Evolutionary conservation across 1,139 yeast genomes (phyloP), one percentile per base, ranked within the genome.

Genomic region (Petasospora fabianii): DNA sequence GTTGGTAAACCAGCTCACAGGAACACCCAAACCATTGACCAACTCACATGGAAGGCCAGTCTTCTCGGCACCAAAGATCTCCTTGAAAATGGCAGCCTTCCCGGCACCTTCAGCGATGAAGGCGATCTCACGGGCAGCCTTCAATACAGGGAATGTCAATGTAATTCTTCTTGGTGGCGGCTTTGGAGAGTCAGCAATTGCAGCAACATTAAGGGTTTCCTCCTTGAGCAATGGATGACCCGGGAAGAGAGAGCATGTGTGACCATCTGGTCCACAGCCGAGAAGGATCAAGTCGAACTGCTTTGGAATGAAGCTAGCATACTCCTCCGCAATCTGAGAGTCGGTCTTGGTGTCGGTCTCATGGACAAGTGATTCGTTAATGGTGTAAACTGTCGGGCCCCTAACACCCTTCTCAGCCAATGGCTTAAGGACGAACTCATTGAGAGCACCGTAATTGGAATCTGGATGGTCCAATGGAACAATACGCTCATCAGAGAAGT

Each of bases 251-350:
- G 96, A 87, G 50, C 97, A 95, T 46, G 94, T 87, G 62, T 94
- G 99, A 24, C 99, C 99, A 61, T 94, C 99, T 10, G 98, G 98
- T 2, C 98, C 98, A 68, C 97, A 87, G 17, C 99, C 98, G 46
- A 94, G 73, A 49, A 94, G 69, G 46, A 94, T 69, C 49, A 92
- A 67, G 62, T 94, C 98, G 60, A 94, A 84, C 32, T 84, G 82
- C 52, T 72, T 71, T 44, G 95, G 86, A 47, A 94, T 69, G 24
- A 79, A 69, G 55, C 84, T 77, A 55, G 87, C 96, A 64, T 92
- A 92, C 49, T 72, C 78, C 56, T 85, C 88, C 4, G 97, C 97
- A 54, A 95, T 85, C 61, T 85, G 94, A 22, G 52, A 52, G 45
- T 61, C 62, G n/a, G 52, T 53, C 5, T 51, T 44, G 3, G 54